Evolutionary conservation across 176 grass and related monocot genomes (phyloP), one percentile per base, ranked within the genome.

Genomic region (Raddia distichophylla): DNA sequence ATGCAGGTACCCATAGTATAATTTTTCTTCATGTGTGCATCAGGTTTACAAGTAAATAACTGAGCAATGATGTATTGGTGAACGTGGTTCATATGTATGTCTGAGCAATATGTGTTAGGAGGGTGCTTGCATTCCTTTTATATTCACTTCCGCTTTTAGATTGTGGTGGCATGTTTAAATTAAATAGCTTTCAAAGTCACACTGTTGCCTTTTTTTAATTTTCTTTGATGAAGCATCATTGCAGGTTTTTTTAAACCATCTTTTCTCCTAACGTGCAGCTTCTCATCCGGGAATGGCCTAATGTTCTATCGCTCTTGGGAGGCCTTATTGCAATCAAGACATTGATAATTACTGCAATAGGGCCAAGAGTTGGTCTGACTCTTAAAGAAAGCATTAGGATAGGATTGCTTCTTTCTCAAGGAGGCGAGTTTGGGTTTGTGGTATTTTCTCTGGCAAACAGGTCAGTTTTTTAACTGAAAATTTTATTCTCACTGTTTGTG

Each of bases 361-460:
- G 90, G 19, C 93, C 96, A 46, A 91, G 90, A 76, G 96, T 98
- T 20, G 93, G 96, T 49, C 80, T 98, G 82, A 95, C 90, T 77
- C 84, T 98, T 60, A 91, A 93, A 91, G 96, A 98, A 86, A 95
- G 93, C 75, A 76, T 98, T 69, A 95, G 93, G 81, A 98, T 95
- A 69, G 96, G 96, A 35, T 71, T 98, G 74, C 87, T 98, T 82
- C 93, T 98, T 84, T 98, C 96, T 72, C 96, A 98, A 95, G 96
- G 96, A 86, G 96, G 96, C 56, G 93, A 98, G 82, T 98, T 98
- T 57, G 96, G 93, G 61, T 98, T 98, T 0, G 93, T 98, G 82
- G 93, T 98, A 60, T 95, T 98, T 91, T 98, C 95, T 69, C 91
- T 98, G 67, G 96, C 93, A 79, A 98, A 98, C 80, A 94, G 92